phyloP scores from a whole-genome alignment of 2,329 filamentous ascomycete genomes.

The Aspergillus sp. region DNA sequence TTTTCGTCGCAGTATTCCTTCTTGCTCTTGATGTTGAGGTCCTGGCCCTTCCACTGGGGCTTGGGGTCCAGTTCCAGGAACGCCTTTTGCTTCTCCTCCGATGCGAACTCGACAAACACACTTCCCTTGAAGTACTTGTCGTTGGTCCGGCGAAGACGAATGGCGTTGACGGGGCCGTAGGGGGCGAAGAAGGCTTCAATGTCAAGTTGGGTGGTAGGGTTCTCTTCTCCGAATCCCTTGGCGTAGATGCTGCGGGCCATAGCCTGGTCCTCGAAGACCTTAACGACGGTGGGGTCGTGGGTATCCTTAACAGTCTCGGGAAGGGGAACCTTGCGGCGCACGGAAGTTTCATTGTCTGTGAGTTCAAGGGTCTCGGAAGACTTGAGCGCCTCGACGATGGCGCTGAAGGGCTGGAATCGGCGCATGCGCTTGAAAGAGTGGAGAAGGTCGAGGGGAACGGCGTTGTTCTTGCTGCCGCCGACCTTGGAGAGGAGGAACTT shows the following conservation, averaged over 20 bases:
- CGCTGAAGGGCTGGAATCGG: slow-evolving; percentile 83
- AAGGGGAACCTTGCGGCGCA: slow-evolving; percentile 74
- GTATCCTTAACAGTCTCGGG: slow-evolving; percentile 55
- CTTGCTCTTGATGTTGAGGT: slow-evolving; percentile 84
- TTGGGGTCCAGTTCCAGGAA: slow-evolving; percentile 79
- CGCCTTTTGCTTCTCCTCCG: slow-evolving; percentile 72
- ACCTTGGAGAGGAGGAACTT: slow-evolving; percentile 80
- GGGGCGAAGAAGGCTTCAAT: slow-evolving; percentile 88
- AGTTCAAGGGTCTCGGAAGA: slow-evolving; percentile 73
- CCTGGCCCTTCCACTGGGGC: slow-evolving; percentile 79
- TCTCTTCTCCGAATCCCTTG: slow-evolving; percentile 89
- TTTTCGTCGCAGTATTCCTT: slow-evolving; percentile 81
- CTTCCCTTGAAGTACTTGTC: slow-evolving; percentile 87
- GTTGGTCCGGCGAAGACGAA: slow-evolving; percentile 80
- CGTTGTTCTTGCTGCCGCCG: slow-evolving; percentile 70
- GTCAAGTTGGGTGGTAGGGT: slow-evolving; percentile 83
- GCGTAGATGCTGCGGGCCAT: slow-evolving; percentile 80
- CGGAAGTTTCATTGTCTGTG: slow-evolving; percentile 67
- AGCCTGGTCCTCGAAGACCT: slow-evolving; percentile 62
- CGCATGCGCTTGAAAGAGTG: slow-evolving; percentile 94
- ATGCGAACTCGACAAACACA: slow-evolving; percentile 89
- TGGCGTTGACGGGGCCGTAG: slow-evolving; percentile 74
- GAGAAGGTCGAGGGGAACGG: slow-evolving; percentile 75
- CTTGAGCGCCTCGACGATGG: slow-evolving; percentile 79
- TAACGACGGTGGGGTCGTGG: slow-evolving; percentile 54